These are phyloP conservation scores for Colletotrichum sp. DNA, from an alignment of 2,329 filamentous ascomycete genomes.

Conservation along the genomic window DNA sequence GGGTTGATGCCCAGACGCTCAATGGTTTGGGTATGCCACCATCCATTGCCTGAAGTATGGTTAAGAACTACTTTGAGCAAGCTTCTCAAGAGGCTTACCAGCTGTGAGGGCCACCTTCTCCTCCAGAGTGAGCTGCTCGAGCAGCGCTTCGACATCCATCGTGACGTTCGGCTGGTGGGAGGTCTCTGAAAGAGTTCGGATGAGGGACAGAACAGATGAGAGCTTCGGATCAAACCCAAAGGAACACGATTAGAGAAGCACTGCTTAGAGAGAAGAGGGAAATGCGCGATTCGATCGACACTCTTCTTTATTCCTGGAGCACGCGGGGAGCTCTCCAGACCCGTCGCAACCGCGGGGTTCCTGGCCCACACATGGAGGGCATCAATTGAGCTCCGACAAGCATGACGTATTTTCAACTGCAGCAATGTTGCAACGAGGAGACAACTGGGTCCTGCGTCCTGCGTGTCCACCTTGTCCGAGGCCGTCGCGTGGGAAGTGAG, in stretches of 20 bases:
- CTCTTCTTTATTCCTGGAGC: neutral
- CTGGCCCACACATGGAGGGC: neutral
- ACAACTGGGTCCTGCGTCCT: neutral
- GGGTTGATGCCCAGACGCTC: slow-evolving; percentile 10
- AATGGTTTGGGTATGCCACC: slow-evolving; percentile 25
- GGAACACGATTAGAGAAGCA: neutral
- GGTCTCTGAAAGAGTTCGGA: neutral
- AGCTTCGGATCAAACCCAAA: neutral
- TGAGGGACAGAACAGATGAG: neutral
- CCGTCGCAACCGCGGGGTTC: neutral
- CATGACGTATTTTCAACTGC: neutral
- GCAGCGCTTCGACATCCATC: slow-evolving; percentile 19
- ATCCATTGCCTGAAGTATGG: slow-evolving; percentile 8
- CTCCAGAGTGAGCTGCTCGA: slow-evolving; percentile 20
- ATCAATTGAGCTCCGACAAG: neutral
- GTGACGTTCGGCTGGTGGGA: neutral
- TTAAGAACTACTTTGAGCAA: too few relatives aligned
- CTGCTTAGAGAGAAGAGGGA: neutral
- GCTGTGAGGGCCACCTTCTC: slow-evolving; percentile 21
- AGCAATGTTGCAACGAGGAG: neutral
- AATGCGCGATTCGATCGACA: neutral
- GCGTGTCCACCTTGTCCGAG: neutral
- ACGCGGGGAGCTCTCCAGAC: neutral
- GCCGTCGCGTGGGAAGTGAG: neutral
- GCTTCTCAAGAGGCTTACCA: too few relatives aligned